These are phyloP conservation scores for Ligustrum vulgare DNA, from an alignment of 257 asterid species.

Conservation along the genomic window DNA sequence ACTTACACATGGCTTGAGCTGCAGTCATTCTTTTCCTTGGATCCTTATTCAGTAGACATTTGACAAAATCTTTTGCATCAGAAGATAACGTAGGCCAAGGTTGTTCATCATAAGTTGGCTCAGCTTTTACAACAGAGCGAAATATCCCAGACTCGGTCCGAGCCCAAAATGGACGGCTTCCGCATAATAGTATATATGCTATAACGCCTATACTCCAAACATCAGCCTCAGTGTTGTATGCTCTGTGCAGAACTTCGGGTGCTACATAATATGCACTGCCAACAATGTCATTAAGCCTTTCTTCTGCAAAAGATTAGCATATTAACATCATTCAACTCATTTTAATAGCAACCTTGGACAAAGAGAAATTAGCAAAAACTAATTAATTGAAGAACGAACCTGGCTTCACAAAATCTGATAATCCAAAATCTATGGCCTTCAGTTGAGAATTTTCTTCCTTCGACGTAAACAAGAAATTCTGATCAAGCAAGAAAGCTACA, in stretches of 20 bases:
- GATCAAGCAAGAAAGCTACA: slow-evolving; percentile 38
- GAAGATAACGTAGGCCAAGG: slow-evolving; percentile 88
- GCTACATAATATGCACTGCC: slow-evolving; percentile 98
- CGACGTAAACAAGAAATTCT: slow-evolving; percentile 84
- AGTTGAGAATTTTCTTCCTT: slow-evolving; percentile 76
- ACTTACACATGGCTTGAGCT: slow-evolving; percentile 90
- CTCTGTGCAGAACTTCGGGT: slow-evolving; percentile 92
- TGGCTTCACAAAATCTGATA: slow-evolving; percentile 93
- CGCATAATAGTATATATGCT: slow-evolving; percentile 77
- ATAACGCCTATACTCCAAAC: slow-evolving; percentile 96
- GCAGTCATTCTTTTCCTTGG: slow-evolving; percentile 95
- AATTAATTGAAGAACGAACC: slow-evolving; percentile 43
- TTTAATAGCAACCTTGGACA: slow-evolving; percentile 1
- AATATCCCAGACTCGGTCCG: slow-evolving; percentile 93
- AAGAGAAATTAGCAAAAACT: background rate
- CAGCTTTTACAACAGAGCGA: slow-evolving; percentile 88
- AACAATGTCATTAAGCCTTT: slow-evolving; percentile 89
- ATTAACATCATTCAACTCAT: background rate
- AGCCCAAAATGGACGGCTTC: slow-evolving; percentile 97
- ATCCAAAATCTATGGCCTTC: slow-evolving; percentile 95
- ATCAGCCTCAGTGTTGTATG: slow-evolving; percentile 91
- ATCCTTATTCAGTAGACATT: slow-evolving; percentile 74
- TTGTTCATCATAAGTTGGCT: slow-evolving; percentile 75
- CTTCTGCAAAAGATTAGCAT: slow-evolving; percentile 48
- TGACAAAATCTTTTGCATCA: slow-evolving; percentile 87